Base-by-base conservation (phyloP, 805 yeast species). In the Ogataea ramenticola region DNA sequence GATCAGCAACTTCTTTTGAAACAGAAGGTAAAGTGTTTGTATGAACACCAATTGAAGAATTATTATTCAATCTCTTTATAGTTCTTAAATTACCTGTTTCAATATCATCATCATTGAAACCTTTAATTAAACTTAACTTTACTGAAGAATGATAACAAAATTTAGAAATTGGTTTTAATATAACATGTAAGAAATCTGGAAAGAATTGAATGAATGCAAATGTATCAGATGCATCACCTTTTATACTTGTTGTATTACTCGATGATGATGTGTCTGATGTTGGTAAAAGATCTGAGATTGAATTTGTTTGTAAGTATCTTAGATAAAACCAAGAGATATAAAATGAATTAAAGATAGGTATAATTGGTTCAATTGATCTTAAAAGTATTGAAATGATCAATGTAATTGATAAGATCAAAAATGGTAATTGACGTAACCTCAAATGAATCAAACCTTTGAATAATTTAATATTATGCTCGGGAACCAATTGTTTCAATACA, bases 221-320 rank as follows among this genome's bases (percentile, higher is more conserved):
- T 1, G 91, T 84, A 52, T 90, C 96, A 0, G 93, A 81, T 0
- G 96, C 95, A 61, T 89, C 96, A 33, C 97, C 96, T 24, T 74
- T 62, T 11, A 80, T 58, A 30, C 52, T 42, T 21, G 42, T 50
- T 27, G 19, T 57, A 42, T 8, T 20, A 19, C 5, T n/a, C 3
- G 20, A 6, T 3, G 30, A 10, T 21, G 20, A 6, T n/a, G 20
- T 47, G 22, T 10, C 10, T 24, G 27, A 7, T 24, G 56, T 60
- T 31, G 61, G 66, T 37, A 63, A 51, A 19, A 61, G 45, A 24
- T 57, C 60, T 15, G 57, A 34, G 35, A 55, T 54, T 24, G 55
- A 63, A 39, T 75, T 71, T 15, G 73, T 56, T 55, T 88, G 93
- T 66, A 66, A 80, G 61, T 87, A 90, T 51, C 98, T 73, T 52